These are phyloP conservation scores for Plantago ovata DNA, from an alignment of 257 asterid species.

Conservation along the genomic window DNA sequence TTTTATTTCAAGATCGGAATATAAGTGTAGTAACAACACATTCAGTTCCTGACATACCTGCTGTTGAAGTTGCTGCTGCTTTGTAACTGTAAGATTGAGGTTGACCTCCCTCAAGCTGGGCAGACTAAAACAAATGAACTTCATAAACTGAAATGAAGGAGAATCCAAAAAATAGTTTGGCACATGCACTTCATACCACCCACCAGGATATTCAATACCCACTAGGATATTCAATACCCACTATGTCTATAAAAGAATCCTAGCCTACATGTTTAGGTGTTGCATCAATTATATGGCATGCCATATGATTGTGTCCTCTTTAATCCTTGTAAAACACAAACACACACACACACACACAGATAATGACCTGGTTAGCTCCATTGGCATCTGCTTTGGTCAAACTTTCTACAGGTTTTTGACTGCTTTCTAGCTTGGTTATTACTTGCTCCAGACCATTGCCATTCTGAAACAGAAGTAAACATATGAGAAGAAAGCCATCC, in stretches of 20 bases:
- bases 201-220: too few species aligned
- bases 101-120: slow-evolving; percentile 7
- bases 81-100: slow-evolving; percentile 15
- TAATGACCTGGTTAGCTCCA: slow-evolving; percentile 6
- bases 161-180: too few species aligned
- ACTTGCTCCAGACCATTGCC: slow-evolving; percentile 4
- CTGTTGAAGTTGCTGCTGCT: slow-evolving; percentile 6
- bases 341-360: not conserved
- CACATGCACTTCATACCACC: too few species aligned
- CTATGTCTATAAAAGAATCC: too few species aligned
- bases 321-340: not conserved
- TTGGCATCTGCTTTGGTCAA: not conserved
- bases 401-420: slow-evolving; percentile 1
- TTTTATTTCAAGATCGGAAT: too few species aligned
- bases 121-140: too few species aligned
- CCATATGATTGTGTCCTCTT: too few species aligned
- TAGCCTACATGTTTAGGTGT: too few species aligned
- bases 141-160: too few species aligned
- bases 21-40: not conserved
- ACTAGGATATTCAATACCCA: too few species aligned
- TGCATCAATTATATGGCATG: too few species aligned
- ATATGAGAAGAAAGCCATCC: too few species aligned
- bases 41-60: slow-evolving; percentile 1
- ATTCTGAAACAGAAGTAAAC: not conserved
- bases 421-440: slow-evolving; percentile 2